These are phyloP conservation scores for Saccharomyces paradoxus DNA, from an alignment of 805 yeast genomes.

Conservation along the genomic window DNA sequence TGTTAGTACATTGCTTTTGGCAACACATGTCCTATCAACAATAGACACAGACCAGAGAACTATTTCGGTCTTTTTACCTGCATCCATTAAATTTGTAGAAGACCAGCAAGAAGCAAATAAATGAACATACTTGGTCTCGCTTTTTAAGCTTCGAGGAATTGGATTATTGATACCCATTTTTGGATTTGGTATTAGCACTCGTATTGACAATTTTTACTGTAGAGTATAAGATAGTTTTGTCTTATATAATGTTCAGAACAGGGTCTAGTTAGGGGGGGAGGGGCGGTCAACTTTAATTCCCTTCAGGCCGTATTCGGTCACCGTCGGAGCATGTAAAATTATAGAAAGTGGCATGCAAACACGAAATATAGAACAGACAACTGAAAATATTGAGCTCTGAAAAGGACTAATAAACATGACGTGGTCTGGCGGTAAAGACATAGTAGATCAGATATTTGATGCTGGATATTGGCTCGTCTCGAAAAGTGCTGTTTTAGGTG, in stretches of 20 bases:
- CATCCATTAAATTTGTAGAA: background rate
- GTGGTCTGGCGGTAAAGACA: conserved; percentile 10
- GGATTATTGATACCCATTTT: conserved; percentile 84
- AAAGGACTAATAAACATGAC: background rate
- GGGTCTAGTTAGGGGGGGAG: background rate
- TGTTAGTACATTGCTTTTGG: background rate
- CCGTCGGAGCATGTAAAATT: background rate
- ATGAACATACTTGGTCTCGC: conserved; percentile 68
- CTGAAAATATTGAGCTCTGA: background rate
- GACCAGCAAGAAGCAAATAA: background rate
- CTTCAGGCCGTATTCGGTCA: background rate
- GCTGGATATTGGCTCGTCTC: conserved; percentile 9
- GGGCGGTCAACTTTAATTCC: background rate
- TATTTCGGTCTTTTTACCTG: background rate
- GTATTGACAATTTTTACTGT: background rate
- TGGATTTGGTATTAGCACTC: background rate
- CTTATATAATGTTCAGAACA: background rate
- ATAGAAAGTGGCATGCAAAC: background rate
- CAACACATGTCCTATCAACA: background rate
- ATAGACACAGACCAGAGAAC: background rate
- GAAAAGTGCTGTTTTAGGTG: conserved; percentile 8
- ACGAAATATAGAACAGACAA: background rate
- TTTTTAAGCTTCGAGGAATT: conserved; percentile 75
- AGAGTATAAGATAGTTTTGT: background rate
- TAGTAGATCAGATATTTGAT: conserved; percentile 22